Evolutionary conservation across 2,329 filamentous ascomycete species (phyloP), one percentile per base, ranked within the genome.

Genomic region (Tolypocladium nubicola): DNA sequence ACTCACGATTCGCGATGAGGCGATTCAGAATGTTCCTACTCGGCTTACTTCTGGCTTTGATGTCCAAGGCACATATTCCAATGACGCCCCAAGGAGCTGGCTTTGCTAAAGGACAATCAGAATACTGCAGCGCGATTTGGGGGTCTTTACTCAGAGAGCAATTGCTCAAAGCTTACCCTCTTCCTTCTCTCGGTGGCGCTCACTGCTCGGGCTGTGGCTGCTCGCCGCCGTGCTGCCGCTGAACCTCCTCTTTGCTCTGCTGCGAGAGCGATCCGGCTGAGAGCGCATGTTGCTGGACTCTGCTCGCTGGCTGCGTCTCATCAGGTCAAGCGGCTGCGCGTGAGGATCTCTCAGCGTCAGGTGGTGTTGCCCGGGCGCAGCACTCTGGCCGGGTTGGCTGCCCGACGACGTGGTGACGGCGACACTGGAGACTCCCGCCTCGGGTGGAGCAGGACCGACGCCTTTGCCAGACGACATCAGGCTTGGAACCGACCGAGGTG

Each of bases 41-140:
- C 1, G 94, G 94, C 73, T 97, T 97, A 78, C 92, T 97, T 66
- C 94, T 84, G 40, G 94, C 94, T 75, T 99, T 99, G 64, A 93
- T 83, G 74, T 99, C 94, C 58, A 99, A 78, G 26, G 94, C 95
- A 71, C 94, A 99, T 11, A 99, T 90, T 55, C 94, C 94, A 67
- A 99, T 96, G 53, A 85, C 79, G 49, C 84, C 84, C 70, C 77
- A 81, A 2, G 81, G 79, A 4, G 83, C 78, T 11, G 82, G 81
- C 69, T 84, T 86, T 35, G 70, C 74, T 77, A 52, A 57, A 58
- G 59, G 54, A 38, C 52, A 43, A 64, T 76, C 63, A 74, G 71
- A 60, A 33, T 21, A 30, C 47, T 21, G 47, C 9, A 52, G 30
- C 30, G 30, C 30, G 4, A 52, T 14, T 21, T 21, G 30, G 14